Conservation (phyloP, 441 rosid species). For the Pelargonium cotyledonis region DNA sequence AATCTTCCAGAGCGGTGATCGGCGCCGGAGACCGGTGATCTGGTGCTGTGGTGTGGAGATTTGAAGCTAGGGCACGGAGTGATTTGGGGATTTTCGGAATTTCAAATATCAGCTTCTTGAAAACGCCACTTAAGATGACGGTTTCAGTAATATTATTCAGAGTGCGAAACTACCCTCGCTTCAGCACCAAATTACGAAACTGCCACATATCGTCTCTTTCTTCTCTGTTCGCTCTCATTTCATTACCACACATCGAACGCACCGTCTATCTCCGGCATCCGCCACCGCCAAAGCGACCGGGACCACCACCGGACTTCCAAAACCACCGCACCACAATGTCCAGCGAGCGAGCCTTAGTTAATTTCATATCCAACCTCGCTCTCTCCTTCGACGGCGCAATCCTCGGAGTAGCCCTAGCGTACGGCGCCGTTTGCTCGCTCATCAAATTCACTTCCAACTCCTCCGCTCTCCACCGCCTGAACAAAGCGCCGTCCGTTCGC, state of each 20-base stretch:
- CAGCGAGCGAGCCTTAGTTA: not conserved
- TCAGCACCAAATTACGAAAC: too few relatives aligned
- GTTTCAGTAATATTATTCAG: too few relatives aligned
- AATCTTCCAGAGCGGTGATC: too few relatives aligned
- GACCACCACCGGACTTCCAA: not conserved
- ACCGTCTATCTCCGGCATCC: not conserved
- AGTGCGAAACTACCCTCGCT: too few relatives aligned
- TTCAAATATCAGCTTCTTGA: too few relatives aligned
- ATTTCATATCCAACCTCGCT: constrained; percentile 9
- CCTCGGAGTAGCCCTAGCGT: constrained; percentile 23
- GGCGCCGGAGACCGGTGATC: too few relatives aligned
- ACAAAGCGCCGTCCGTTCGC: constrained; percentile 14
- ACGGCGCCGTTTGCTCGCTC: constrained; percentile 22
- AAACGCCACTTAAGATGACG: too few relatives aligned
- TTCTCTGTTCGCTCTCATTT: not conserved
- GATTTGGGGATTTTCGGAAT: too few relatives aligned
- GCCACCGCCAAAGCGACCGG: not conserved
- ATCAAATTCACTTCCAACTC: constrained; percentile 16
- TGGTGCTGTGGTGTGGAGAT: too few relatives aligned
- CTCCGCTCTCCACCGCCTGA: constrained; percentile 21
- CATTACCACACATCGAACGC: too few relatives aligned
- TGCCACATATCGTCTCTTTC: not conserved
- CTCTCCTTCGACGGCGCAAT: constrained; percentile 27
- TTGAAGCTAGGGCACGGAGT: too few relatives aligned
- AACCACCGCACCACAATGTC: not conserved